Evolutionary conservation across 2,329 filamentous ascomycete species (phyloP).

Genomic region (Claviceps monticola): DNA sequence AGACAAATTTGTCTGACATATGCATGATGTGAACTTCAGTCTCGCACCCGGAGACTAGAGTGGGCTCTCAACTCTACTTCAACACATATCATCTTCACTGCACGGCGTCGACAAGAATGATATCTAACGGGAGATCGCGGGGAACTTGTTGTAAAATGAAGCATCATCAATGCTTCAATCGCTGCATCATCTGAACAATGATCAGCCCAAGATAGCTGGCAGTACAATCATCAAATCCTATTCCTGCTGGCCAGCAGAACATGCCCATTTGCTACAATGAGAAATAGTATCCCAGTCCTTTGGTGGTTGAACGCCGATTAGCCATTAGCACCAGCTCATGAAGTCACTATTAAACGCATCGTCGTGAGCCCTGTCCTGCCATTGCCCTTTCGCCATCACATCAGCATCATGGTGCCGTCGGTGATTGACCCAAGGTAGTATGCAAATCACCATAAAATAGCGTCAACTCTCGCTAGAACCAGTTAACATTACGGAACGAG

Average conservation of each 20-base stretch:
- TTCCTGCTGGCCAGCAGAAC: conserved; percentile 15
- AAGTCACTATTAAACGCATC: conserved; percentile 7
- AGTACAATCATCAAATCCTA: conserved; percentile 13
- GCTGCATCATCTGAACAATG: conserved; percentile 6
- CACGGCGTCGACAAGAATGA: background rate
- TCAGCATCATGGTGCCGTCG: conserved; percentile 14
- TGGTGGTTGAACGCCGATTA: conserved; percentile 19
- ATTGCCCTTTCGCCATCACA: background rate
- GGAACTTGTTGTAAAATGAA: background rate
- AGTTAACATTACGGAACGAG: conserved; percentile 3
- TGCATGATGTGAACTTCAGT: no score
- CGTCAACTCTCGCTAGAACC: conserved; percentile 43
- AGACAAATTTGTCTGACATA: no score
- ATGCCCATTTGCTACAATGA: conserved; percentile 15
- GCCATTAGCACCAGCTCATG: conserved; percentile 9
- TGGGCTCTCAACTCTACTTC: background rate
- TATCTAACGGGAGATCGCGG: background rate
- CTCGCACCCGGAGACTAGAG: no score
- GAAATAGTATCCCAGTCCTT: conserved; percentile 16
- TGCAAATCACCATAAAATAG: conserved; percentile 50
- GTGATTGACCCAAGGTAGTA: conserved; percentile 25
- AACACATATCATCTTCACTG: background rate
- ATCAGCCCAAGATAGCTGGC: conserved; percentile 12
- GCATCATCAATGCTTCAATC: conserved; percentile 3
- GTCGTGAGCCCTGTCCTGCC: conserved; percentile 3